Percentiles rank a stretch among this genome's conserved stretches.
Conservation (phyloP, 805 yeast species). For the Suhomyces canberraensis region DNA sequence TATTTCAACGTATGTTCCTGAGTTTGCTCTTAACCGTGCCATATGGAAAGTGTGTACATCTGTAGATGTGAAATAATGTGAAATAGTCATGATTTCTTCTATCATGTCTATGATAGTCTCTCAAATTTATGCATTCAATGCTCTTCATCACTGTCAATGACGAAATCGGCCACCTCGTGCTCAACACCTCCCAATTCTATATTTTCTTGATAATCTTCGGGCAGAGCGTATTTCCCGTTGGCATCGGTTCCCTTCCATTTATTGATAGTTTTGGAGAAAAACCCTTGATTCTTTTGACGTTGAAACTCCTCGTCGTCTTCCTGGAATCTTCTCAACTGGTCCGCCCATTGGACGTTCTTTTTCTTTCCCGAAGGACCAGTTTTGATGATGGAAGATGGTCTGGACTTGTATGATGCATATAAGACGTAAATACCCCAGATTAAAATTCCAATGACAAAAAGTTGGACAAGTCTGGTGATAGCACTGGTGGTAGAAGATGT, state of each 20-base stretch:
- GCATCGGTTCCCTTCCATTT: constrained; percentile 28
- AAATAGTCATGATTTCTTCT: no score
- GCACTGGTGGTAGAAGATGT: constrained; percentile 13
- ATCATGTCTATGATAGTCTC: constrained; percentile 3
- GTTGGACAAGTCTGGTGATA: constrained; percentile 39
- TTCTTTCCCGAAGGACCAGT: constrained; percentile 31
- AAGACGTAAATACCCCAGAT: constrained; percentile 41
- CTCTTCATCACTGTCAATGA: constrained; percentile 53
- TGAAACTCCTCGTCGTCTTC: constrained; percentile 24
- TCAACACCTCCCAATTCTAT: constrained; percentile 33
- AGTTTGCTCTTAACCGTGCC: no score
- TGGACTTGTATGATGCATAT: constrained; percentile 33
- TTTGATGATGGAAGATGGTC: constrained; percentile 42
- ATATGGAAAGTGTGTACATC: no score
- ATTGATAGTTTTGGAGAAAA: constrained; percentile 33
- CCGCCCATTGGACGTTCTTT: constrained; percentile 49
- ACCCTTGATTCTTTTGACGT: constrained; percentile 28
- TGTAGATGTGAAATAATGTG: no score
- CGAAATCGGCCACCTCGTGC: constrained; percentile 29
- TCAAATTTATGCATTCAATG: no score
- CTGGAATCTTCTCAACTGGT: constrained; percentile 35
- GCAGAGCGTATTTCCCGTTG: constrained; percentile 26
- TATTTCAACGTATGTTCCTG: no score
- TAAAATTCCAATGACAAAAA: constrained; percentile 34
- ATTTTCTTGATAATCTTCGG: constrained; percentile 10